A percentile compares a stretch with the other conserved stretches of the same genome.
phyloP scores from a whole-genome alignment of 768 basidiomycete genomes.

The Lactarius pseudohatsudake region DNA sequence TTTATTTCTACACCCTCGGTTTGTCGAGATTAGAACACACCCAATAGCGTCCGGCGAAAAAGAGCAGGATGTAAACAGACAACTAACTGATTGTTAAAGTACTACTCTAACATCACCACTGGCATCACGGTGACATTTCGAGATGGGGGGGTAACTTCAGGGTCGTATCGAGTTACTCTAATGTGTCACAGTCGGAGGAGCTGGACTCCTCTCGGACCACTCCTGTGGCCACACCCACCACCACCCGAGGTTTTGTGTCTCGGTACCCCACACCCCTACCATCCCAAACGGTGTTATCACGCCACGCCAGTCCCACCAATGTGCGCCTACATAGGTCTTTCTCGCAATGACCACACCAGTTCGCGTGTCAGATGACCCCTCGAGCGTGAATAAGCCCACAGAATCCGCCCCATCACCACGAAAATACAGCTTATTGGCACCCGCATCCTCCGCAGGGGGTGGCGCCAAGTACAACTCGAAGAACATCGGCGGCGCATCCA shows the following conservation, averaged over 20 bases:
- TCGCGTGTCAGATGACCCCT: not conserved
- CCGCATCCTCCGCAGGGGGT: not conserved
- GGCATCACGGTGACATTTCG: not conserved
- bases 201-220: conserved; percentile 1
- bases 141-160: not conserved
- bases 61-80: not conserved
- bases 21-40: too few relatives aligned
- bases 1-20: too few relatives aligned
- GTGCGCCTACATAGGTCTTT: not conserved
- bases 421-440: not conserved
- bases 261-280: conserved; percentile 4
- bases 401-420: not conserved
- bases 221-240: conserved; percentile 24
- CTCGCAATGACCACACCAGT: not conserved
- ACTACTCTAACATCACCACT: too few relatives aligned
- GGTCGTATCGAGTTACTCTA: not conserved
- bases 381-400: not conserved
- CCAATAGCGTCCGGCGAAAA: not conserved
- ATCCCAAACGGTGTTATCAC: conserved; percentile 20
- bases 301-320: not conserved
- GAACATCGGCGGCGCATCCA: conserved; percentile 4
- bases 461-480: not conserved
- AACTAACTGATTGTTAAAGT: not conserved
- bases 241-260: not conserved
- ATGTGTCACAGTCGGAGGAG: not conserved